Evolutionary conservation across 306 rosid genomes (phyloP).

Genomic region (Oxytropis ochrocephala): DNA sequence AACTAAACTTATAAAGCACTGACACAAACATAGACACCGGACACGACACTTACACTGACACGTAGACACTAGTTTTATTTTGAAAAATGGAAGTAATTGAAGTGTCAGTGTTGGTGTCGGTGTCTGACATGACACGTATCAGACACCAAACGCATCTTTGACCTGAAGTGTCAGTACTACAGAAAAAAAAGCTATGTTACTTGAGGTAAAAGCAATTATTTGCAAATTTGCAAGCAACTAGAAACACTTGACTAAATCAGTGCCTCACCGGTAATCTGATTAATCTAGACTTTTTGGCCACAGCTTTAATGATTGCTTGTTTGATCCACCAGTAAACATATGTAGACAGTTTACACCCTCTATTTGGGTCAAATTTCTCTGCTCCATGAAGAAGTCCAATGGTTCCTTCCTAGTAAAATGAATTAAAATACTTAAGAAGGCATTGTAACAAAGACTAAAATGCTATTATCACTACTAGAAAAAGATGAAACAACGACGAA

Average conservation of each 20-base stretch:
- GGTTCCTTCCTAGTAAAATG: conserved; percentile 67
- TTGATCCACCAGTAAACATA: conserved; percentile 87
- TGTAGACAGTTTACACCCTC: conserved; percentile 72
- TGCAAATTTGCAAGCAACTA: neutral
- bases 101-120: too few species aligned
- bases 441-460: neutral
- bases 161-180: too few species aligned
- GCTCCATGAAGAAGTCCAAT: conserved; percentile 79
- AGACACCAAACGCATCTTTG: too few species aligned
- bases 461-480: neutral
- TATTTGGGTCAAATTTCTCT: conserved; percentile 59
- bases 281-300: conserved; percentile 61
- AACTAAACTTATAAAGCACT: too few species aligned
- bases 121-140: too few species aligned
- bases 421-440: neutral
- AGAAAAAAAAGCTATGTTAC: neutral
- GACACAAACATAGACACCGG: too few species aligned
- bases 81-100: too few species aligned
- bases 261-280: conserved; percentile 74
- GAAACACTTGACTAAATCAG: neutral
- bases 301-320: conserved; percentile 71
- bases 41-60: too few species aligned
- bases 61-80: too few species aligned
- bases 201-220: neutral
- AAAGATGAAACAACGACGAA: too few species aligned